These are phyloP conservation scores for Auriscalpium microsporum DNA, from an alignment of 768 basidiomycete species.

Conservation along the genomic window DNA sequence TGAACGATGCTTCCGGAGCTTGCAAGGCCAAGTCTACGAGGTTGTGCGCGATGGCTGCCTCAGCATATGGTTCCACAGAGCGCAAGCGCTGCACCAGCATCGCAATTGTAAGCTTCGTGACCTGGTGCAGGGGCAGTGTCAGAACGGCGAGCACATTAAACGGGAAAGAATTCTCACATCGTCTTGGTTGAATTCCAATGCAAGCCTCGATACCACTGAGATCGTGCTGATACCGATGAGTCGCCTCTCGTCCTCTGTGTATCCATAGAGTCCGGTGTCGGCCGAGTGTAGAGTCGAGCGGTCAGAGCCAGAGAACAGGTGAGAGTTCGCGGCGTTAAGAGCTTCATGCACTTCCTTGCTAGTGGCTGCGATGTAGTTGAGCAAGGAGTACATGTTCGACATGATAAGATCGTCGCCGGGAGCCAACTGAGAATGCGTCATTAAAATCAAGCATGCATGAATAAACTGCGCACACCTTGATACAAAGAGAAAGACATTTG, in stretches of 20 bases:
- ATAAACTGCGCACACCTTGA: constrained; percentile 45
- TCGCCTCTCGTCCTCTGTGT: constrained; percentile 78
- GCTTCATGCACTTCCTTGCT: constrained; percentile 65
- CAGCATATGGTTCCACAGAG: constrained; percentile 77
- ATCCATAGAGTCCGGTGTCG: constrained; percentile 54
- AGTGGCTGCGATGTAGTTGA: constrained; percentile 84
- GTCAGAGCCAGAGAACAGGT: constrained; percentile 26
- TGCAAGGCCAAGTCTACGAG: constrained; percentile 82
- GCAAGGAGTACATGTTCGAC: constrained; percentile 94
- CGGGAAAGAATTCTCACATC: constrained; percentile 41
- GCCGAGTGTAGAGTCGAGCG: constrained; percentile 45
- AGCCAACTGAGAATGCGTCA: constrained; percentile 44
- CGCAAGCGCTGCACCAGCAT: constrained; percentile 87
- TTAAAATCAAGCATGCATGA: constrained; percentile 1
- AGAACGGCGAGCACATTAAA: not conserved
- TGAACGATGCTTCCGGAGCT: constrained; percentile 68
- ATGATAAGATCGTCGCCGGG: constrained; percentile 84
- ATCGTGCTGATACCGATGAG: constrained; percentile 87
- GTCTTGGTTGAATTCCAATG: constrained; percentile 78
- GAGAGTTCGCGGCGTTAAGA: constrained; percentile 31
- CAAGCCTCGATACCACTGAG: constrained; percentile 80
- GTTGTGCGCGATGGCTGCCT: constrained; percentile 87
- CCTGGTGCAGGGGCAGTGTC: constrained; percentile 31
- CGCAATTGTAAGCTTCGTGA: constrained; percentile 80
- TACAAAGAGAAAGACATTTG: constrained; percentile 83